Evolutionary conservation across 2,329 filamentous ascomycete genomes (phyloP), one percentile per base, ranked within the genome.

Genomic region (Fusarium graminum): DNA sequence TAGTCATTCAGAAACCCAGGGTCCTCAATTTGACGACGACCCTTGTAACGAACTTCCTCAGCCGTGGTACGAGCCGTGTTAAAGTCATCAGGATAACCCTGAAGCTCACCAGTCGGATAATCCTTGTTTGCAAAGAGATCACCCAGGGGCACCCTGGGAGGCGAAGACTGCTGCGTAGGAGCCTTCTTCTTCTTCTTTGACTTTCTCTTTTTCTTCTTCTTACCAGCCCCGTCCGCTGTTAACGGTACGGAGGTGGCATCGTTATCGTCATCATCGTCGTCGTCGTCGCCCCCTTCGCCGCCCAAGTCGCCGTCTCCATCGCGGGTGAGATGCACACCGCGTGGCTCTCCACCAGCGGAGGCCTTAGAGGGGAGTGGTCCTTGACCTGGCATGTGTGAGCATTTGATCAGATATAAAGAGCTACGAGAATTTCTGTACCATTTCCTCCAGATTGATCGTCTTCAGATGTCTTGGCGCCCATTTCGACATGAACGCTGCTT

Each of bases 1-100:
- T 94, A 94, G 69, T 94, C 90, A 46, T 85, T 85, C 44, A 94
- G 80, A 79, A 92, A 92, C 86, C 52, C 25, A 9, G 52, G 59
- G 28, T 78, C 74, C 14, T 77, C 74, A 2, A 75, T 52, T 3
- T 75, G 69, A 19, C 59, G 44, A 10, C 70, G 68, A 4, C 54
- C 56, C 5, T 53, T 44, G 25, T 67, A 59, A 14, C 75, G 76
- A 14, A 59, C 2, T 59, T 78, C 76, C 2, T 54, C 61, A 4
- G 60, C 63, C 6, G 72, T 74, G 3, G 66, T 70, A 17, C 74
- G 68, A 25, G 63, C 46, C 2, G 61, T 74, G 52, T 68, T 73
- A 2, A 51, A 54, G n/a, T 60, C 41, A 8, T 61, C 46, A 13
- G 42, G 44, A 19, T 79, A 77, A 0, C 54, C 53, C 16, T 72